Base-by-base conservation (phyloP, 768 basidiomycete genomes). In the Boletus subparvulus region DNA sequence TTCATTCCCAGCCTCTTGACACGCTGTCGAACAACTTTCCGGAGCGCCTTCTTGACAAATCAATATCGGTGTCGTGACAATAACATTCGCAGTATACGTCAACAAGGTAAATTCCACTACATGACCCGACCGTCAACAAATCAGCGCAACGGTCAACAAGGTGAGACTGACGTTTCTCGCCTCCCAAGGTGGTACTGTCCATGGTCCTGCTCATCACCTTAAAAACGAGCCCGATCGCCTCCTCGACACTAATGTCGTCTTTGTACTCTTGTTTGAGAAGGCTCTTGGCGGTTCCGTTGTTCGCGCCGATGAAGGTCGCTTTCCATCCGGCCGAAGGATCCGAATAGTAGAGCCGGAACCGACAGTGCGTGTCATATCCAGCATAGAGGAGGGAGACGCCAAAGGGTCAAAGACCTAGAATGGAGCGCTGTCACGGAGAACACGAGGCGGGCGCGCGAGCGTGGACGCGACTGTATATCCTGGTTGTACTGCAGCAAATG, bases 151-250 rank as follows among this genome's bases (percentile, higher is more conserved):
- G 35, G 30, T 45, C 16, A 24, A 24, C 13, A 16, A 72, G 7
- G 9, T 19, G 26, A 46, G 6, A 74, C 94, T 68, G 65, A 97
- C 97, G 77, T 73, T 98, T 98, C 77, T 99, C 97, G 68, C 92
- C 94, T 33, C 92, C 90, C 60, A 99, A 73, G 44, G 93, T 98
- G 33, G 96, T 98, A 60, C 92, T 94, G 68, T 98, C 97, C 96
- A 99, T 98, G 52, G 96, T 98, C 83, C 98, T 98, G 80, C 94
- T 95, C 94, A 99, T 95, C 51, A 93, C 90, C 75, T 86, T 88
- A 62, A 98, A 79, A 44, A 90, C 93, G 21, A 99, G 79, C n/a
- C 84, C 87, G 63, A 96, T 88, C 21, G 94, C 95, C 46, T 96
- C 94, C 69, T 95, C 90, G 40, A 98, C 82, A 13, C 80, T 78